Evolutionary conservation across 2,329 filamentous ascomycete genomes (phyloP).

Genomic region (Phaeosphaeria sp.): DNA sequence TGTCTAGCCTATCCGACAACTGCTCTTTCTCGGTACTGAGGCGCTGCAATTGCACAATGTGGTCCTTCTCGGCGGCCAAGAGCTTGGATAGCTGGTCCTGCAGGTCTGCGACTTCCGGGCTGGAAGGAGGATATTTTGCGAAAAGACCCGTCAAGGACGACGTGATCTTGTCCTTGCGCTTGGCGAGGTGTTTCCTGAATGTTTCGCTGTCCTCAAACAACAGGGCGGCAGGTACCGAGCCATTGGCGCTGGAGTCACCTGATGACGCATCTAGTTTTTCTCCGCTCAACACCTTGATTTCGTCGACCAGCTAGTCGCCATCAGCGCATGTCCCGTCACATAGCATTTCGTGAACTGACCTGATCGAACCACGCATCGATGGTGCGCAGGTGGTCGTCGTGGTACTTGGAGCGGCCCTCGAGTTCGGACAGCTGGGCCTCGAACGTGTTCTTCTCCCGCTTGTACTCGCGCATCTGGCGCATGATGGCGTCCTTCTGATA

Average conservation of each 20-base stretch:
- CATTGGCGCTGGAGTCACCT: slow-evolving; percentile 31
- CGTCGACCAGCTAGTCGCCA: slow-evolving; percentile 54
- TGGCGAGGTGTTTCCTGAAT: slow-evolving; percentile 81
- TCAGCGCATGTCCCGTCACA: slow-evolving; percentile 31
- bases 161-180: slow-evolving; percentile 78
- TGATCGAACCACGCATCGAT: slow-evolving; percentile 95
- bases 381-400: slow-evolving; percentile 90
- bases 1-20: slow-evolving; percentile 84
- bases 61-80: slow-evolving; percentile 82
- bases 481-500: slow-evolving; percentile 96
- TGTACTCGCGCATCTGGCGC: slow-evolving; percentile 98
- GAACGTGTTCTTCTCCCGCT: slow-evolving; percentile 82
- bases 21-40: slow-evolving; percentile 81
- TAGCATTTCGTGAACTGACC: slow-evolving; percentile 60
- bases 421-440: slow-evolving; percentile 83
- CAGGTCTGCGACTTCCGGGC: slow-evolving; percentile 74
- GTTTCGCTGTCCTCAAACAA: slow-evolving; percentile 62
- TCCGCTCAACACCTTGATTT: slow-evolving; percentile 53
- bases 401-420: slow-evolving; percentile 77
- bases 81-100: slow-evolving; percentile 78
- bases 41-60: slow-evolving; percentile 77
- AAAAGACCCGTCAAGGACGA: slow-evolving; percentile 76
- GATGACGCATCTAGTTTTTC: slow-evolving; percentile 38
- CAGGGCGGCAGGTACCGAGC: slow-evolving; percentile 60
- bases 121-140: slow-evolving; percentile 54